Conservation (phyloP, 2,329 filamentous ascomycete genomes). For the Penicillium brasilianum region DNA sequence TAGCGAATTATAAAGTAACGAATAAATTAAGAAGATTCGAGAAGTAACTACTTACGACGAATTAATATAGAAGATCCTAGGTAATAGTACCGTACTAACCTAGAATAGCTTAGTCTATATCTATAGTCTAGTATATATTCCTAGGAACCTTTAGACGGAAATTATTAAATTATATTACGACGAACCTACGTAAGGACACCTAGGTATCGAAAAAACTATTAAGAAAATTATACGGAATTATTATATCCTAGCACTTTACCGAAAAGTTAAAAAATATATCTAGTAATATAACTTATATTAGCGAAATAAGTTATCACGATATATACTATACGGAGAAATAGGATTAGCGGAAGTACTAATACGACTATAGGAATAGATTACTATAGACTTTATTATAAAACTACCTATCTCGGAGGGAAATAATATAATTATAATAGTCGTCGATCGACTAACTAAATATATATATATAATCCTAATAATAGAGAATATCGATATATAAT, state of each 20-base stretch:
- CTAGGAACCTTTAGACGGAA: not conserved
- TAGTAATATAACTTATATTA: not conserved
- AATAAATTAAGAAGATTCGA: not conserved
- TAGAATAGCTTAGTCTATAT: not conserved
- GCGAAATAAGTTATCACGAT: not conserved
- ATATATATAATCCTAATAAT: too few relatives aligned
- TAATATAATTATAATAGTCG: too few relatives aligned
- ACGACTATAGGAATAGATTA: not conserved
- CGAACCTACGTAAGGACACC: not conserved
- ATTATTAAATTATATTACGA: not conserved
- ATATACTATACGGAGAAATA: not conserved
- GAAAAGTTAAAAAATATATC: not conserved
- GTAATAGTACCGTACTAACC: not conserved
- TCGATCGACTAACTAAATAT: too few relatives aligned
- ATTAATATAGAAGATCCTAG: not conserved
- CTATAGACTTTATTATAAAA: not conserved
- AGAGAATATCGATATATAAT: too few relatives aligned
- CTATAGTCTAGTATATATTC: not conserved
- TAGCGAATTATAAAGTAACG: not conserved
- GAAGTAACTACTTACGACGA: not conserved
- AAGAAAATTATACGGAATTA: not conserved
- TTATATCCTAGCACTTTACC: not conserved
- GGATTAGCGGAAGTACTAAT: not conserved
- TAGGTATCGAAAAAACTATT: not conserved
- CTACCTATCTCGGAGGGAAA: too few relatives aligned